Evolutionary conservation across 2,329 filamentous ascomycete species (phyloP).

Genomic region (Ceratocystis albifundus): DNA sequence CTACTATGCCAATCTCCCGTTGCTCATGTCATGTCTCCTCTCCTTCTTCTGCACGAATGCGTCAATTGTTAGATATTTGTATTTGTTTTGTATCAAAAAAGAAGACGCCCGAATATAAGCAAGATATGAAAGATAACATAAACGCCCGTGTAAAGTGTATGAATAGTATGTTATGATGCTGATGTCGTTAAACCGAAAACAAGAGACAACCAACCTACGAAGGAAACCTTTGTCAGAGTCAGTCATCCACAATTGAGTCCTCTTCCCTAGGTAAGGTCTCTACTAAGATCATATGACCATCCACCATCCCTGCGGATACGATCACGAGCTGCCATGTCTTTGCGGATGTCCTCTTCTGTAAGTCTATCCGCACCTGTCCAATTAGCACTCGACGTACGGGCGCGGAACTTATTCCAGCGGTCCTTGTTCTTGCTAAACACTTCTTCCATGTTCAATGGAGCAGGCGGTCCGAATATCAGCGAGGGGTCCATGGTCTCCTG

Average conservation of each 20-base stretch:
- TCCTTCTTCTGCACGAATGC: neutral
- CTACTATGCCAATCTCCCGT: no score
- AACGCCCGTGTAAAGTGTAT: neutral
- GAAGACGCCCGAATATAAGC: neutral
- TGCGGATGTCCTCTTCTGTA: conserved; percentile 76
- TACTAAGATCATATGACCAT: conserved; percentile 60
- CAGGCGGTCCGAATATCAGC: conserved; percentile 77
- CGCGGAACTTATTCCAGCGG: conserved; percentile 73
- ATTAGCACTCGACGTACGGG: conserved; percentile 85
- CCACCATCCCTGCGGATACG: conserved; percentile 70
- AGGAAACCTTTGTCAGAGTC: neutral
- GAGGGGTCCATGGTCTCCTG: conserved; percentile 82
- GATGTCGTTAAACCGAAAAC: neutral
- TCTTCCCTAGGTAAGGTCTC: conserved; percentile 34
- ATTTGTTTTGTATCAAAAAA: neutral
- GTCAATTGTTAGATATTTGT: neutral
- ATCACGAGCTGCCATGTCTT: conserved; percentile 68
- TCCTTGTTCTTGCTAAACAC: conserved; percentile 87
- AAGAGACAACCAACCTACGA: neutral
- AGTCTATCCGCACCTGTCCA: conserved; percentile 75
- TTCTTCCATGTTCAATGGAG: conserved; percentile 86
- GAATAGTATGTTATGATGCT: neutral
- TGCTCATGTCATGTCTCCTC: no score
- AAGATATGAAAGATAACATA: neutral
- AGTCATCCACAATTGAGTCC: neutral